Base-by-base conservation (phyloP, 2,329 filamentous ascomycete genomes). In the Colletotrichum plurivorum region DNA sequence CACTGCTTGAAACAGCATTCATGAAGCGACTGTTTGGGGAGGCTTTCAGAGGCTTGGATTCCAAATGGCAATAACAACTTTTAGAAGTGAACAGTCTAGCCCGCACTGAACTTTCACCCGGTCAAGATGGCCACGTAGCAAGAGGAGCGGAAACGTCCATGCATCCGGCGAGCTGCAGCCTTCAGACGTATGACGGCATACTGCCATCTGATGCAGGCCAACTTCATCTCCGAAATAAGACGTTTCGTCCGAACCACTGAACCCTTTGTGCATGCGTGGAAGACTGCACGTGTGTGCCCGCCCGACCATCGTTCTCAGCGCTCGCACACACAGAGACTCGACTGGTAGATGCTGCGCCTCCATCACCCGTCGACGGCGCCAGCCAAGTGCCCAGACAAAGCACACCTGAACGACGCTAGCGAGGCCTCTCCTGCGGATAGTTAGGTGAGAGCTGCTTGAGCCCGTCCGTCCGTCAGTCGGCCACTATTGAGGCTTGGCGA, bases 341-440 rank as follows among this genome's bases (percentile, higher is more conserved):
- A 36, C 31, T 36, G 31, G 55, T 20, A 54, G n/a, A n/a, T 43
- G 41, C 31, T 62, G 54, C 66, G 66, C 61, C 65, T 18, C 54
- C 48, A 45, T 45, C 61, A 63, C 22, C 61, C 61, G 61, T 65
- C 48, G 27, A 65, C 36, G 54, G 66, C 55, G 61, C 48, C 27
- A 39, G 20, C 22, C 61, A 43, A 58, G 45, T 27, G 55, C 43
- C 41, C 61, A 60, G 41, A 39, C 51, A 25, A 61, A 52, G 39
- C 63, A 13, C 56, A 67, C 63, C 67, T 69, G 63, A 68, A 66
- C 13, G 45, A 45, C 36, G 15, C 62, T 61, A 56, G 18, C 27
- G 9, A 36, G n/a, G 16, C 22, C 18, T 60, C 27, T 43, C 27
- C 31, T 27, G 5, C n/a, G 43, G 25, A 10, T n/a, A 45, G 25